Evolutionary conservation across 106 monocot genomes (phyloP), one percentile per base, ranked within the genome.

Genomic region (Allium fistulosum): DNA sequence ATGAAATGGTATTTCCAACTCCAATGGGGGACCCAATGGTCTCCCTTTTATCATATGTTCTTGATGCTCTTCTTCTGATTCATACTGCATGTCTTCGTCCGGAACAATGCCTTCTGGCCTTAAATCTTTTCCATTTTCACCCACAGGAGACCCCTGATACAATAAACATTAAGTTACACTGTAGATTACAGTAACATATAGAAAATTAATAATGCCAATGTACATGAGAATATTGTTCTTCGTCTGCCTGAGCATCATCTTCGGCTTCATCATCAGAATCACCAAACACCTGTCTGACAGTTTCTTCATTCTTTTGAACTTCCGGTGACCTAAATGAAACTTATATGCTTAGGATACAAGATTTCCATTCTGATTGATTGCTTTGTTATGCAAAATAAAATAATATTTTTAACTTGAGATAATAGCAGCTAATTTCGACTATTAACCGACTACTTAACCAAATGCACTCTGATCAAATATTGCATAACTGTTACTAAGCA

Each of bases 211-310:
- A 64, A 47, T 6, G 52, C 14, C 18, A 51, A n/a, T 66, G 50
- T 61, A 91, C 91, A 77, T 83, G 85, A 45, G 67, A 76, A 73
- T 91, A 79, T 52, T 84, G 85, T 18, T 88, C 83, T 45, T 79
- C 51, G 69, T 96, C 88, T 70, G 85, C 75, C 57, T 83, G 91
- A 73, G 52, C 71, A 59, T 69, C 82, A 73, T 88, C 88, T 51
- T 78, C 78, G 62, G 69, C 82, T 63, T 79, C 96, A 78, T 96
- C 96, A 66, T 92, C 96, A 72, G 88, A 88, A 67, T 96, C 92
- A 55, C 96, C 96, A 86, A 96, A 92, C 18, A 92, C 92, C 70
- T 86, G 83, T 58, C 88, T 85, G 61, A 96, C 90, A 71, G 80
- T 78, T 75, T 86, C 78, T 68, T 86, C 70, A 55, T 96, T 86